Evolutionary conservation across 768 basidiomycete genomes (phyloP).

Genomic region (Boletus rufocinnamomeus): DNA sequence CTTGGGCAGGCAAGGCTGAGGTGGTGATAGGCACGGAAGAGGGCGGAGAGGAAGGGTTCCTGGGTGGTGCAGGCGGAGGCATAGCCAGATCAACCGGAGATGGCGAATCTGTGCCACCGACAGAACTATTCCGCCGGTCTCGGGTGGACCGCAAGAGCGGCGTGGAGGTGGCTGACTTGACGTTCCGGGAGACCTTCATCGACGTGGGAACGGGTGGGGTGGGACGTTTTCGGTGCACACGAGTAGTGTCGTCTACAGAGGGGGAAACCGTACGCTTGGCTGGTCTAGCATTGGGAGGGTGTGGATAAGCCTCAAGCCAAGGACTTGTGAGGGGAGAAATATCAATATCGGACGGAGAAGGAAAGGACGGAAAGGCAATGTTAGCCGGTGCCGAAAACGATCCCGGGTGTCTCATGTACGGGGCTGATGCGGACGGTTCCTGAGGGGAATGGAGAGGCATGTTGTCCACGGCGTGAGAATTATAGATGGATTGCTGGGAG

Average conservation of each 20-base stretch:
- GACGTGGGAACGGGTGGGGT: conserved; percentile 39
- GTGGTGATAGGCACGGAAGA: conserved; percentile 6
- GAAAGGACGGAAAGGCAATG: conserved; percentile 62
- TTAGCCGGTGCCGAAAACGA: conserved; percentile 71
- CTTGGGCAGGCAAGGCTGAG: conserved; percentile 12
- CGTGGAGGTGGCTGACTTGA: conserved; percentile 59
- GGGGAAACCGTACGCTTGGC: conserved; percentile 60
- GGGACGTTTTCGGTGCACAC: conserved; percentile 54
- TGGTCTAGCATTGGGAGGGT: conserved; percentile 29
- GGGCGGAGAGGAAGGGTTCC: conserved; percentile 19
- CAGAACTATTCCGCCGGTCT: conserved; percentile 43
- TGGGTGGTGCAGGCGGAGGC: conserved; percentile 78
- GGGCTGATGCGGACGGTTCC: conserved; percentile 31
- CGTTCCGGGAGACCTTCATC: conserved; percentile 28
- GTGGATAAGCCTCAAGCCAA: conserved; percentile 67
- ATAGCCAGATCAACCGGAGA: conserved; percentile 87
- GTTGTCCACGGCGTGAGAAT: conserved; percentile 27
- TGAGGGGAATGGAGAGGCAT: conserved; percentile 34
- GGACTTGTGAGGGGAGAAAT: conserved; percentile 81
- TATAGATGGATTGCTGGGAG: conserved; percentile 30
- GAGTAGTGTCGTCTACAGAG: conserved; percentile 50
- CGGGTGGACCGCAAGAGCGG: conserved; percentile 54
- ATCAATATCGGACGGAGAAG: conserved; percentile 58
- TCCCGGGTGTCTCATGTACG: conserved; percentile 39
- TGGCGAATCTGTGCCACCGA: conserved; percentile 60